These are phyloP conservation scores for Lactarius pseudohatsudake DNA, from an alignment of 768 basidiomycete species.

Conservation along the genomic window DNA sequence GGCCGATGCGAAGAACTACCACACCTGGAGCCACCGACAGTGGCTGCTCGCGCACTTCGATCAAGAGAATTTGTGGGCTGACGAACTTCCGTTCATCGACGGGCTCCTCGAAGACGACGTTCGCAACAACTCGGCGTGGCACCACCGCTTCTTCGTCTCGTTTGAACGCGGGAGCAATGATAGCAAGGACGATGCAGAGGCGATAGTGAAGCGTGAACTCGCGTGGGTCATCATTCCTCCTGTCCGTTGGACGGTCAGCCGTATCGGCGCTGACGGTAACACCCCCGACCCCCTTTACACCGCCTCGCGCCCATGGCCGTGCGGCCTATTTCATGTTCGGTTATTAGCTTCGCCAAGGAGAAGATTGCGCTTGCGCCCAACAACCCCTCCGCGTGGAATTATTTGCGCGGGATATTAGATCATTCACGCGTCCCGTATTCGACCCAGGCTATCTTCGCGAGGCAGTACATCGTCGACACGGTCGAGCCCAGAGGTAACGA, in stretches of 20 bases:
- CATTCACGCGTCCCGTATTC: constrained; percentile 58
- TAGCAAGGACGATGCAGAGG: constrained; percentile 61
- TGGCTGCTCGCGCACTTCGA: constrained; percentile 90
- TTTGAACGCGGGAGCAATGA: constrained; percentile 63
- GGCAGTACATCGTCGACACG: constrained; percentile 53
- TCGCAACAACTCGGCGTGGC: constrained; percentile 97
- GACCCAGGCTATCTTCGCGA: constrained; percentile 56
- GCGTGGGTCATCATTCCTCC: constrained; percentile 52
- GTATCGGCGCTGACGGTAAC: constrained; percentile 5
- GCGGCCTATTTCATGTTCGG: constrained; percentile 33
- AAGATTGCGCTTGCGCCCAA: constrained; percentile 86
- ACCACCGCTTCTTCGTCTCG: constrained; percentile 89
- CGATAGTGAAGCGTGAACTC: constrained; percentile 66
- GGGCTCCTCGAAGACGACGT: constrained; percentile 70
- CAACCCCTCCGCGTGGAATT: constrained; percentile 97
- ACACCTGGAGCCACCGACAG: constrained; percentile 98
- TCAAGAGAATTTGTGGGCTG: constrained; percentile 64
- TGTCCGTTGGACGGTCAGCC: neutral
- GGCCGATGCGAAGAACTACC: constrained; percentile 93
- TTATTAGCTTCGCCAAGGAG: constrained; percentile 60
- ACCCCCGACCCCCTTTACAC: neutral
- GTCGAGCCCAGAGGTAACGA: constrained; percentile 38
- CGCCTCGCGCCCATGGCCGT: constrained; percentile 12
- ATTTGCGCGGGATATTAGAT: constrained; percentile 82
- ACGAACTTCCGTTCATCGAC: constrained; percentile 76